Base-by-base conservation (phyloP, 768 basidiomycete species). In the Amanita subjunquillea region DNA sequence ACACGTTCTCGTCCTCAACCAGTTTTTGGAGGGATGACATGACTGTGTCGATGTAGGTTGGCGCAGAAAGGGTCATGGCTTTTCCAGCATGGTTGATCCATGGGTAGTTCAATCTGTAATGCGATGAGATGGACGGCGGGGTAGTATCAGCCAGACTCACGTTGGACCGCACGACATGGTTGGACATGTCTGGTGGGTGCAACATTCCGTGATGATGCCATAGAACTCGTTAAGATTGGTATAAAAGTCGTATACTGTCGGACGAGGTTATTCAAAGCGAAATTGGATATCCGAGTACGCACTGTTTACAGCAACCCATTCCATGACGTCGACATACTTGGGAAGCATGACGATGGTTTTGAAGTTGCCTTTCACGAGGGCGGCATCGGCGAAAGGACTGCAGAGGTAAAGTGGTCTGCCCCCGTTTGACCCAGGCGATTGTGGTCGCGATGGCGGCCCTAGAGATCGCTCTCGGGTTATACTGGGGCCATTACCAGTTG, bases 241-340 rank as follows among this genome's bases (percentile, higher is more conserved):
- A 66, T 95, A 98, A 68, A 98, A 96, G 69, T 98, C 95, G 61
- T 88, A 95, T 43, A 98, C 95, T 98, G 53, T 29, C 0, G 12
- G 12, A 34, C 9, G 27, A 29, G 29, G 45, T 22, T 22, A 5
- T 39, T 27, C 46, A 39, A 32, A 32, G 37, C 15, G 54, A 40
- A 32, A 22, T 1, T 9, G 25, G 9, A 8, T 29, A n/a, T 2
- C 5, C 13, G 36, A 50, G 45, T 50, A 77, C 85, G 63, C 60
- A 95, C 93, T 80, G 62, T 95, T 95, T 40, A 92, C 87, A 9
- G 92, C 93, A 27, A 95, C 93, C 93, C 93, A 96, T 64, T 96
- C 93, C 78, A 91, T 94, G 54, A 91, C 84, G 63, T 95, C 91
- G 27, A 90, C 86, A 60, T 94, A 96, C 66, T 95, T 96, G 6